Conservation (phyloP, 1,284 basidiomycete species). For the Cryptococcus sp. region DNA sequence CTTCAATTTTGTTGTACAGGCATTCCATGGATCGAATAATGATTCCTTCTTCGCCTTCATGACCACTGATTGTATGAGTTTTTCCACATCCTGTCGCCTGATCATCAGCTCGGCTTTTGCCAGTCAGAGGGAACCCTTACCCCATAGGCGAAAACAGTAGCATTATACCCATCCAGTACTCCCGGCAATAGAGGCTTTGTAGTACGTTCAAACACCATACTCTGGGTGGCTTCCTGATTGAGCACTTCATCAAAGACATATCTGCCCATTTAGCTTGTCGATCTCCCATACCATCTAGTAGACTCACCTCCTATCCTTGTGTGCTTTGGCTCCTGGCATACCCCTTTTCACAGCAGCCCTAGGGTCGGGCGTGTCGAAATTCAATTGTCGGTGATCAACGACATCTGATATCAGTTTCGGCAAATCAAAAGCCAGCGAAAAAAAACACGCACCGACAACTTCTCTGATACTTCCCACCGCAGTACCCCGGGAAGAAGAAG, state of each 20-base stretch:
- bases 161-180: constrained; percentile 89
- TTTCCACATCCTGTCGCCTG: constrained; percentile 97
- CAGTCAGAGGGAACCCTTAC: constrained; percentile 60
- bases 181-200: constrained; percentile 75
- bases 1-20: constrained; percentile 82
- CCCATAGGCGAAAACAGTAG: constrained; percentile 95
- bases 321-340: constrained; percentile 71
- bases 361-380: constrained; percentile 91
- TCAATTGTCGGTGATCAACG: constrained; percentile 57
- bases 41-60: constrained; percentile 76
- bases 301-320: constrained; percentile 67
- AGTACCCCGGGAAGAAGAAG: constrained; percentile 44
- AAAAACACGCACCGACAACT: constrained; percentile 43
- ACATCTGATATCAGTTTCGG: constrained; percentile 46
- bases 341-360: constrained; percentile 66
- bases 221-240: constrained; percentile 68
- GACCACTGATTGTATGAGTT: constrained; percentile 94
- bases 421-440: neutral
- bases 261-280: constrained; percentile 44
- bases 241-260: constrained; percentile 96
- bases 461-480: constrained; percentile 32
- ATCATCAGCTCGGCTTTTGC: constrained; percentile 7
- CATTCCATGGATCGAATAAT: constrained; percentile 97
- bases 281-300: constrained; percentile 3
- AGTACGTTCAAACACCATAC: constrained; percentile 79